Conservation (phyloP, 257 asterid species). For the Solanum habrochaites region DNA sequence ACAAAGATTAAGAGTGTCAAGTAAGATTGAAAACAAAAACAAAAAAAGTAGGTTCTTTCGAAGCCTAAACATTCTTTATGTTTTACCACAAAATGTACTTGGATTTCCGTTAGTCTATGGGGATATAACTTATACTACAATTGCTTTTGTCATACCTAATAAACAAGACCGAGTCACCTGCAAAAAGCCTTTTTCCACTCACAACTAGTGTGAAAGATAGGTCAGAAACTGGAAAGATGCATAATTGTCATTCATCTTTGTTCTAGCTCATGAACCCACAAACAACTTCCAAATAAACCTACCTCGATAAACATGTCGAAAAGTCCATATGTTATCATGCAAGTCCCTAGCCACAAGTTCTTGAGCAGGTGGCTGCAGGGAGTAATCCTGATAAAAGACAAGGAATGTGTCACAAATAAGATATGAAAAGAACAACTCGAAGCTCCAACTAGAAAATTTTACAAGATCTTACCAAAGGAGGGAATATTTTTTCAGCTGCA, state of each 20-base stretch:
- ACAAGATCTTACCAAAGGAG: constrained; percentile 49
- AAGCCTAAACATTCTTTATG: background rate
- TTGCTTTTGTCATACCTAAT: constrained; percentile 40
- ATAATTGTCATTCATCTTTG: background rate
- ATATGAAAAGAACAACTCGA: background rate
- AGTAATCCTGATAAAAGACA: constrained; percentile 45
- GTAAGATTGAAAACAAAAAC: background rate
- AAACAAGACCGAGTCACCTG: constrained; percentile 87
- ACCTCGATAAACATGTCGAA: constrained; percentile 95
- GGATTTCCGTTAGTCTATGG: background rate
- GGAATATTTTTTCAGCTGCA: constrained; percentile 97
- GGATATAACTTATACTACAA: background rate
- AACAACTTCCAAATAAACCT: constrained; percentile 4
- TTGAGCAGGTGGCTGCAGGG: constrained; percentile 94
- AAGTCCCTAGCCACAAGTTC: constrained; percentile 86
- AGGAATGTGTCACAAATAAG: background rate
- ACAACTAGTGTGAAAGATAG: constrained; percentile 36
- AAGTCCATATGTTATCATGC: constrained; percentile 81
- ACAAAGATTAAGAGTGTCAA: background rate
- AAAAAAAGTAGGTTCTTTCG: background rate
- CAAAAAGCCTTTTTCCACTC: constrained; percentile 80
- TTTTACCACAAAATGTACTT: background rate
- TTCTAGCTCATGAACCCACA: background rate
- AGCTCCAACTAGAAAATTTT: background rate
- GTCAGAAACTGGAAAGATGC: background rate